phyloP scores from a whole-genome alignment of 108 stramenopile genomes.

The Ochromonas danica region DNA sequence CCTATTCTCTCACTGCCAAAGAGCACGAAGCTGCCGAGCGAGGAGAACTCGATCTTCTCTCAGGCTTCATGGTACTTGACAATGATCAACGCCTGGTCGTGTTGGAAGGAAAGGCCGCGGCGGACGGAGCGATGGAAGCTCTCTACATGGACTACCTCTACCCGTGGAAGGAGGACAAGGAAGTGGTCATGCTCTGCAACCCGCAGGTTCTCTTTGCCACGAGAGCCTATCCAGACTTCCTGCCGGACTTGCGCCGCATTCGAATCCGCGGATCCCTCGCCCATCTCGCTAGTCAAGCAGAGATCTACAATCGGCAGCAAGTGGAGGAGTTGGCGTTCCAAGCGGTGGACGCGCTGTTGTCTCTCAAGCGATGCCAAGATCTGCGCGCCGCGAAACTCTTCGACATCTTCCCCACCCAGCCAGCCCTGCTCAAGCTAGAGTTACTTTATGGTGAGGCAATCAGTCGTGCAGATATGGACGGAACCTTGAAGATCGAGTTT shows the following conservation, averaged over 20 bases:
- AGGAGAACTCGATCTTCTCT: neutral
- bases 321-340: slow-evolving; percentile 44
- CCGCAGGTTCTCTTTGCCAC: slow-evolving; percentile 38
- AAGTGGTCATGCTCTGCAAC: slow-evolving; percentile 1
- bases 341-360: slow-evolving; percentile 45
- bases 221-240: slow-evolving; percentile 52
- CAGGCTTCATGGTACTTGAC: slow-evolving; percentile 20
- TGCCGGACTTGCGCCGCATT: slow-evolving; percentile 48
- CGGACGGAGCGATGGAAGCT: neutral
- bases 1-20: neutral
- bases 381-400: slow-evolving; percentile 37
- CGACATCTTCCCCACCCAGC: slow-evolving; percentile 39
- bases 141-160: neutral
- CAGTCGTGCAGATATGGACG: slow-evolving; percentile 47
- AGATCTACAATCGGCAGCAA: slow-evolving; percentile 55
- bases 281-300: slow-evolving; percentile 42
- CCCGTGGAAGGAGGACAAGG: neutral
- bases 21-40: neutral
- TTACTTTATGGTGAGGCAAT: slow-evolving; percentile 57
- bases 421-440: slow-evolving; percentile 42
- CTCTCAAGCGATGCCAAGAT: slow-evolving; percentile 42
- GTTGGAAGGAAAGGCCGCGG: neutral
- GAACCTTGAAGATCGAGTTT: slow-evolving; percentile 31
- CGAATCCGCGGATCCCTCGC: slow-evolving; percentile 52
- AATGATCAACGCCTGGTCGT: neutral